Base-by-base conservation (phyloP, 208 protist genomes). In the Crithidia brevicula region DNA sequence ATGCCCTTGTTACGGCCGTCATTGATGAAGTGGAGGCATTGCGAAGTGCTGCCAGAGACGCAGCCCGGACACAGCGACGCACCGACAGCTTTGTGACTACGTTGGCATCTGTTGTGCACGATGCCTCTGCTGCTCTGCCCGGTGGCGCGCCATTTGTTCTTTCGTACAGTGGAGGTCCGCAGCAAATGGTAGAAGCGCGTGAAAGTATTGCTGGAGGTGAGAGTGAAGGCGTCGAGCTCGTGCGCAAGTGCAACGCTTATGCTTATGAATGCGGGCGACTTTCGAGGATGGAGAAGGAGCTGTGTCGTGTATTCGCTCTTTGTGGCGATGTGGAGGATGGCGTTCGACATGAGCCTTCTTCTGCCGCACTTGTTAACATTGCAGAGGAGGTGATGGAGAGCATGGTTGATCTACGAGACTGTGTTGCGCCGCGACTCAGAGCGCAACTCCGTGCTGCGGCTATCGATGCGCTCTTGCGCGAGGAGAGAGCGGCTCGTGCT, bases 201-300 rank as follows among this genome's bases (percentile, higher is more conserved):
- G 36, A 40, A 13, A 13, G 36, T 13, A 13, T 0, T 40, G 36
- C 10, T 40, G 36, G 36, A 40, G 36, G 1, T 13, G 36, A 40
- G 36, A 16, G 38, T 20, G 11, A 30, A 10, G 56, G 56, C 13
- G 27, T 18, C 25, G 38, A 47, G 1, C 7, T 63, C 13, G 9
- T 64, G 22, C 45, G 49, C 16, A 62, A 38, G 18, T 63, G 65
- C 34, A 33, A n/a, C 1, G 51, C 65, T 2, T 72, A 72, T 46
- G 31, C 46, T 22, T 40, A 56, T n/a, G 65, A 72, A 45, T 72
- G 54, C 22, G 53, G 31, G 40, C 40, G 65, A 47, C 54, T 72
- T 10, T 16, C 43, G 7, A 2, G 34, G 28, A 42, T 57, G 16
- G 65, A 72, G 27, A 4, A 36, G 10, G 54, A 56, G 27, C 30